Evolutionary conservation across 164 flowering plant species (phyloP), one percentile per base, ranked within the genome.

Genomic region (grape (Vitis vinifera)): DNA sequence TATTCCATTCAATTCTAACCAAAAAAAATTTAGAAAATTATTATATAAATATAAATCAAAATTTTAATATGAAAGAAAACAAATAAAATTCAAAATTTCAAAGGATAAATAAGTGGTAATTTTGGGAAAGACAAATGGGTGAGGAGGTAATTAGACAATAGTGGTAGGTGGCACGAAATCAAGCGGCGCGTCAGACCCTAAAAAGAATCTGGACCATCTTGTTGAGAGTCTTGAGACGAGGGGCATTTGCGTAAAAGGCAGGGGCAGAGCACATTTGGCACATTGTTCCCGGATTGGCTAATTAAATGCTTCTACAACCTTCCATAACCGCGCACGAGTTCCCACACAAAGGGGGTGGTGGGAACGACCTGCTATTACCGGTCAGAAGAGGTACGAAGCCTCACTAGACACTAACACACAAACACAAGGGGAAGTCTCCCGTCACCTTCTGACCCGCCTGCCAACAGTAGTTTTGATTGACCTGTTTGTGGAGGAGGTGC

Each of bases 351-450:
- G 49, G 44, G 2, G 44, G 44, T 37, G 44, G 44, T 58, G 59
- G 9, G n/a, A 13, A 16, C 15, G 55, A 70, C 73, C 67, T 70
- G 55, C 62, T 62, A 70, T 63, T 70, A 52, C 73, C 73, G 67
- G 73, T 70, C 73, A 63, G 62, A 37, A 37, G 7, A 7, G n/a
- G 68, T 63, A 70, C 55, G 63, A 47, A 9, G 13, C 13, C 10
- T 2, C 13, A 19, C 37, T 17, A 52, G 6, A 51, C 17, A 64
- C 27, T 1, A 23, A 23, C 27, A 23, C 27, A 1, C 57, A n/a
- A 13, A 29, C 15, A 23, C 6, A 10, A 30, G 44, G 7, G 44
- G 7, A 37, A 37, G 6, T 3, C 44, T 37, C 30, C 51, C 37
- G 47, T 10, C 19, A 48, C 9, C 4, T 30, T 19, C 14, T 37